Conservation (phyloP, 768 basidiomycete genomes). For the Pleurotus sapidus region DNA sequence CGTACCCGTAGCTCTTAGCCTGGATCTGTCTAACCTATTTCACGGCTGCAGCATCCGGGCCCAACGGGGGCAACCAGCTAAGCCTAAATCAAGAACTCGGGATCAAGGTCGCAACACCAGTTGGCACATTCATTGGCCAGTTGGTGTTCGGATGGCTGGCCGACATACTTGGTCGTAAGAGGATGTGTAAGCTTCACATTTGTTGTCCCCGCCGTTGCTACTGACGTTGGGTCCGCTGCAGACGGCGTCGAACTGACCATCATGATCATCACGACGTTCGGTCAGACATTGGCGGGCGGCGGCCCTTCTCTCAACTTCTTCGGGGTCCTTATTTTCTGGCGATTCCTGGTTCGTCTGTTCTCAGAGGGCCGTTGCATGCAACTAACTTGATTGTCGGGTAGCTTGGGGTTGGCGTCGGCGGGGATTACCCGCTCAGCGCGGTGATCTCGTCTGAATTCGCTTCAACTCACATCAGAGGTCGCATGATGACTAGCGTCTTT, state of each 20-base stretch:
- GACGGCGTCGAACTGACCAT: slow-evolving; percentile 76
- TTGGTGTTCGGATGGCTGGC: slow-evolving; percentile 81
- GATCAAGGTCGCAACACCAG: slow-evolving; percentile 72
- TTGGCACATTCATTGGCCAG: slow-evolving; percentile 75
- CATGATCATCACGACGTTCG: slow-evolving; percentile 77
- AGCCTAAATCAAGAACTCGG: slow-evolving; percentile 67
- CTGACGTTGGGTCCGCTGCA: slow-evolving; percentile 14
- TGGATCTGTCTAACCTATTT: no score
- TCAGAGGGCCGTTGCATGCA: background rate
- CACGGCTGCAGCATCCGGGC: no score
- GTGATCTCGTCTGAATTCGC: slow-evolving; percentile 91
- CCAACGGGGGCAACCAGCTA: slow-evolving; percentile 18
- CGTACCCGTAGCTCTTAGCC: background rate
- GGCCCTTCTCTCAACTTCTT: slow-evolving; percentile 68
- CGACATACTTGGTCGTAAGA: slow-evolving; percentile 71
- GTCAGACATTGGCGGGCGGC: slow-evolving; percentile 69
- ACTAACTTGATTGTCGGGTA: slow-evolving; percentile 12
- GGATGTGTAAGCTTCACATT: slow-evolving; percentile 56
- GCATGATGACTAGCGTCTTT: slow-evolving; percentile 89
- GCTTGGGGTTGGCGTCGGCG: slow-evolving; percentile 84
- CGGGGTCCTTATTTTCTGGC: slow-evolving; percentile 78
- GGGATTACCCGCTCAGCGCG: slow-evolving; percentile 83
- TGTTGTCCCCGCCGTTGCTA: background rate
- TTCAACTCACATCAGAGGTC: slow-evolving; percentile 69
- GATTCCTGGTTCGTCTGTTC: slow-evolving; percentile 52